A percentile compares a stretch with the other conserved stretches of the same genome.
These are phyloP conservation scores for Aureobasidium lini DNA, from an alignment of 2,329 filamentous ascomycete species.

Conservation along the genomic window DNA sequence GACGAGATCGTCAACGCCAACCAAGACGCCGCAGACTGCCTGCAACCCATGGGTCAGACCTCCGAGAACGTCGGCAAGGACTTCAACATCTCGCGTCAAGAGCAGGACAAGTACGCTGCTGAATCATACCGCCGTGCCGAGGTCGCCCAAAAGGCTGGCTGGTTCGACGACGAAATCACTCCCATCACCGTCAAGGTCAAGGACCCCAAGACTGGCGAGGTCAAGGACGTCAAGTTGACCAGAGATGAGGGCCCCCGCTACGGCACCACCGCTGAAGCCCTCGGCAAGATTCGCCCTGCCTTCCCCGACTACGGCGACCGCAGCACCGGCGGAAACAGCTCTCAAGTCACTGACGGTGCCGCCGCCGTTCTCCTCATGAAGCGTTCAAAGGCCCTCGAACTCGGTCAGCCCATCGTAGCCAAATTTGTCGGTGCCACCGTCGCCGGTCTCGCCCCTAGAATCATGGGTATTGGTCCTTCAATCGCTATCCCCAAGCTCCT, in stretches of 20 bases:
- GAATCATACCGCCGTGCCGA: conserved; percentile 86
- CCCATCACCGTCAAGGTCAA: conserved; percentile 77
- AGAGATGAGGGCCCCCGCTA: conserved; percentile 86
- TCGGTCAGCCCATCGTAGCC: conserved; percentile 84
- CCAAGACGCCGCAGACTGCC: conserved; percentile 76
- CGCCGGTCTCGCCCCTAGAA: conserved; percentile 79
- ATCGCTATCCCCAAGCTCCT: conserved; percentile 74
- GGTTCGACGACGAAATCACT: conserved; percentile 89
- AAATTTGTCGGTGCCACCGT: conserved; percentile 93
- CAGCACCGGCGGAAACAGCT: conserved; percentile 89
- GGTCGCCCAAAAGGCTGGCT: conserved; percentile 79
- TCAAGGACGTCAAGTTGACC: conserved; percentile 69
- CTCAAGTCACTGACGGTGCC: conserved; percentile 89
- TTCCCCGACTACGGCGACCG: conserved; percentile 83
- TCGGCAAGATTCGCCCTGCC: conserved; percentile 79
- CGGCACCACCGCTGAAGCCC: conserved; percentile 75
- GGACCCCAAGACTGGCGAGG: conserved; percentile 72
- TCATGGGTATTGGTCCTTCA: conserved; percentile 91
- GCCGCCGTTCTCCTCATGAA: conserved; percentile 91
- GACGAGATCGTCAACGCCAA: conserved; percentile 61
- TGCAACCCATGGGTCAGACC: conserved; percentile 97
- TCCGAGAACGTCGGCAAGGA: conserved; percentile 91
- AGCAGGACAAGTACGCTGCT: conserved; percentile 77
- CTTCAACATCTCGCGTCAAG: conserved; percentile 73
- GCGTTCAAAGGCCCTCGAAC: conserved; percentile 76